Evolutionary conservation across 2,329 filamentous ascomycete species (phyloP).

Genomic region (Phoma sp.): DNA sequence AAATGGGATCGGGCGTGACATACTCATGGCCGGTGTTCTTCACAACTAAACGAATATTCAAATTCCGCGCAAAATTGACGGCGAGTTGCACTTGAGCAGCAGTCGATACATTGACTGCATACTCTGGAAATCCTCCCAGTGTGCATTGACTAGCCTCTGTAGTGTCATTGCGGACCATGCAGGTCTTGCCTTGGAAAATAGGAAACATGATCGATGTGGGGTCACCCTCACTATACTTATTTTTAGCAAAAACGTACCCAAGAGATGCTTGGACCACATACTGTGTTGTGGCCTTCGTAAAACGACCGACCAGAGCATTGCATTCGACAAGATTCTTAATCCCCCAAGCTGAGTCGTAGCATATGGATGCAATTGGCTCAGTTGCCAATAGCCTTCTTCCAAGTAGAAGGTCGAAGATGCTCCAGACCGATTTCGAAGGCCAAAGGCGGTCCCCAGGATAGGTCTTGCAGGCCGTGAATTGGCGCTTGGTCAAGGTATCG

Average conservation of each 20-base stretch:
- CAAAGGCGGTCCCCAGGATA: background rate
- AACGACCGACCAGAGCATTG: background rate
- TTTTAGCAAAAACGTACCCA: too few relatives aligned
- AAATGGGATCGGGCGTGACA: too few relatives aligned
- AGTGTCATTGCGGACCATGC: too few relatives aligned
- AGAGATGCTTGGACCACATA: too few relatives aligned
- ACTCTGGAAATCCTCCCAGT: conserved; percentile 24
- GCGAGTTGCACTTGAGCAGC: conserved; percentile 27
- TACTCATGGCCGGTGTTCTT: conserved; percentile 32
- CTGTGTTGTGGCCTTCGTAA: background rate
- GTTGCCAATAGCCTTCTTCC: background rate
- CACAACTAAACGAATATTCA: conserved; percentile 22
- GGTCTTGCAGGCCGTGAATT: background rate
- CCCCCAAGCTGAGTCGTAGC: background rate
- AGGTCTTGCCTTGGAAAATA: too few relatives aligned
- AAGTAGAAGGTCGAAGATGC: background rate
- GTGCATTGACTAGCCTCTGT: too few relatives aligned
- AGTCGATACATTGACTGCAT: conserved; percentile 23
- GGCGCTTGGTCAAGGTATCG: background rate
- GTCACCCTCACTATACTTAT: too few relatives aligned
- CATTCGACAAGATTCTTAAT: background rate
- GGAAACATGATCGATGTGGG: too few relatives aligned
- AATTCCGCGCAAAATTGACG: conserved; percentile 28
- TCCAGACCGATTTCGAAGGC: background rate
- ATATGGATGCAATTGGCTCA: background rate